Base-by-base conservation (phyloP, 2,329 filamentous ascomycete genomes). In the Arthrobotrys pseudoclavata region DNA sequence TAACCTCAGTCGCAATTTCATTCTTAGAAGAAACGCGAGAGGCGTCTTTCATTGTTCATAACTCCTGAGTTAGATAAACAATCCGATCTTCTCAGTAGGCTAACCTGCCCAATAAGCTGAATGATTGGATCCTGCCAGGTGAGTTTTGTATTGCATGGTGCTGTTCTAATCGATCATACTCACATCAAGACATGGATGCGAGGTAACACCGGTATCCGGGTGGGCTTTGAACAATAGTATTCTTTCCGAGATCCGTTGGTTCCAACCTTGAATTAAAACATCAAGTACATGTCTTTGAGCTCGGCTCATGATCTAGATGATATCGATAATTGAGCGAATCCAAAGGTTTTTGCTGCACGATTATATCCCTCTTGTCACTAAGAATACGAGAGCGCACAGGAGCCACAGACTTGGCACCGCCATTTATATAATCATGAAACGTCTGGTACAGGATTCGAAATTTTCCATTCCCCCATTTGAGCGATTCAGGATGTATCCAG, bases 361-460 rank as follows among this genome's bases (percentile, higher is more conserved):
- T 18, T 42, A 18, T 13, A 5, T 24, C 12, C 40, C 42, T 18
- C 15, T 48, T 34, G 29, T 48, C 24, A 63, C 40, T 15, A 31
- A 29, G 26, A 63, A 63, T 63, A 63, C 60, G 60, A 63, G 60
- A 12, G 7, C 1, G 13, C 20, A 42, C 55, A 60, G 2, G 24
- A 48, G 31, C n/a, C 37, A 31, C 24, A 48, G 20, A 31, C 62
- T 67, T 55, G 62, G 62, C 62, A 18, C 13, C 22, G 6, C n/a
- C 12, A 5, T 13, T 22, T 57, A 4, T 22, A 37, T 22, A 37
- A 13, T 3, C 22, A 34, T 34, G 26, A 34, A 55, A n/a, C n/a
- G 6, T 10, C 13, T 2, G 6, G 3, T 6, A 29, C 31, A 3
- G 34, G 29, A 12, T 66, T 22, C 22, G 6, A 15, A n/a, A 31